Percentiles rank a stretch among this genome's conserved stretches.
Conservation (phyloP, 2,329 filamentous ascomycete species). For the Colletotrichum sojae region DNA sequence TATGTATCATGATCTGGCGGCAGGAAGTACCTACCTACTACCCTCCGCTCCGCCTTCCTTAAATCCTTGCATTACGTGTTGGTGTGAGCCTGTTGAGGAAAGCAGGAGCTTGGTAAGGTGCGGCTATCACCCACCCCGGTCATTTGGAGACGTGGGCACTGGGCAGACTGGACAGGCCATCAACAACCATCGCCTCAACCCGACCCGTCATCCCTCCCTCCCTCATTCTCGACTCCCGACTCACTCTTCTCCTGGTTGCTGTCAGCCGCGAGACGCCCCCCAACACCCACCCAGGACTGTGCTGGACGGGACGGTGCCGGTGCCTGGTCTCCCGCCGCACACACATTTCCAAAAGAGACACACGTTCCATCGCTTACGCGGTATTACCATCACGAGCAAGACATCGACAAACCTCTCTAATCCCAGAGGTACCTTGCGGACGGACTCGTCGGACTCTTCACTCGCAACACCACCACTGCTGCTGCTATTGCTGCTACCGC, state of each 20-base stretch:
- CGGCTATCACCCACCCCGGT: background rate
- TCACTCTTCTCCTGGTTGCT: no score
- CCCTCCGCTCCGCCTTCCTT: no score
- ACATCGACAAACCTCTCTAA: background rate
- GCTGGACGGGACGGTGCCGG: background rate
- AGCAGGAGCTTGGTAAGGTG: background rate
- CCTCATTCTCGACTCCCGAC: background rate
- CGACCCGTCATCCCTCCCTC: slow-evolving; percentile 21
- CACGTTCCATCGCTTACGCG: background rate
- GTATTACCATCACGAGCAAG: background rate
- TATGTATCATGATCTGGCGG: no score
- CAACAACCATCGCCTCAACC: slow-evolving; percentile 13
- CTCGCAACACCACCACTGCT: slow-evolving; percentile 8
- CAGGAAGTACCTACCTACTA: no score
- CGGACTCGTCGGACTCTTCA: slow-evolving; percentile 10
- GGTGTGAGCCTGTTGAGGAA: no score
- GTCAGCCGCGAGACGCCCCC: background rate
- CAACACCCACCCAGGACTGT: slow-evolving; percentile 1
- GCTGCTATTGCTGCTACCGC: no score
- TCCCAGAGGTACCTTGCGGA: slow-evolving; percentile 9
- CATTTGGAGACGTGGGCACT: background rate
- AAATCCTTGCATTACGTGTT: no score
- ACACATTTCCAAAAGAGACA: background rate
- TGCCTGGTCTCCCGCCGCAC: slow-evolving; percentile 27
- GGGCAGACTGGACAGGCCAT: background rate